Percentiles rank a stretch among this genome's conserved stretches.
Evolutionary conservation across 495 filamentous ascomycete genomes (phyloP).

Genomic region (Lepidopterella palustris): DNA sequence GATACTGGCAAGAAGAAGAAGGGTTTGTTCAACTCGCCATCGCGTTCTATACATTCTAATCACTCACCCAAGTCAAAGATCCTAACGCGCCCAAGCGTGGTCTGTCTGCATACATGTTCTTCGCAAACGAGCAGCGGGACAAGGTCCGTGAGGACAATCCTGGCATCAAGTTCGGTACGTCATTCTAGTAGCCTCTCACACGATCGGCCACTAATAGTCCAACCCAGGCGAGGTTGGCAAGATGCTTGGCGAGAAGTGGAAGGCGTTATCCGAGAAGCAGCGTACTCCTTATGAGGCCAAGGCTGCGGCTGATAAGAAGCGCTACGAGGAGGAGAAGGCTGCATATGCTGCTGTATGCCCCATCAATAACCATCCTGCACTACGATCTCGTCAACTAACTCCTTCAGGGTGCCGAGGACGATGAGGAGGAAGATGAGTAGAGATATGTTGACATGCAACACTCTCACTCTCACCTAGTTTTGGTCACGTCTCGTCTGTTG

Average conservation of each 20-base stretch:
- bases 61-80: conserved; percentile 49
- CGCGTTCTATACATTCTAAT: conserved; percentile 7
- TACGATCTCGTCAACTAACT: neutral
- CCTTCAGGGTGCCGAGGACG: conserved; percentile 18
- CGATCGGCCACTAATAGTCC: neutral
- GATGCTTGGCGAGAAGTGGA: conserved; percentile 95
- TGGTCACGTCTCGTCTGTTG: conserved; percentile 1
- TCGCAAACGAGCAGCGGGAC: conserved; percentile 97
- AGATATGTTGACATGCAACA: neutral
- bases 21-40: conserved; percentile 50
- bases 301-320: conserved; percentile 94
- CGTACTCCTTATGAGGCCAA: conserved; percentile 91
- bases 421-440: conserved; percentile 30
- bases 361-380: neutral
- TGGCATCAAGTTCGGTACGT: conserved; percentile 88
- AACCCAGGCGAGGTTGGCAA: conserved; percentile 86
- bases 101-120: conserved; percentile 99
- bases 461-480: neutral
- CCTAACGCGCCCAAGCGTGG: conserved; percentile 98
- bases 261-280: conserved; percentile 83
- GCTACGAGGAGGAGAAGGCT: conserved; percentile 95
- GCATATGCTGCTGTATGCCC: conserved; percentile 54
- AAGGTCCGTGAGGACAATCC: conserved; percentile 98
- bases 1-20: conserved; percentile 70
- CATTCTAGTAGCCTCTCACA: conserved; percentile 1